These are phyloP conservation scores for Hypsizygus marmoreus DNA, from an alignment of 768 basidiomycete species.

Conservation along the genomic window DNA sequence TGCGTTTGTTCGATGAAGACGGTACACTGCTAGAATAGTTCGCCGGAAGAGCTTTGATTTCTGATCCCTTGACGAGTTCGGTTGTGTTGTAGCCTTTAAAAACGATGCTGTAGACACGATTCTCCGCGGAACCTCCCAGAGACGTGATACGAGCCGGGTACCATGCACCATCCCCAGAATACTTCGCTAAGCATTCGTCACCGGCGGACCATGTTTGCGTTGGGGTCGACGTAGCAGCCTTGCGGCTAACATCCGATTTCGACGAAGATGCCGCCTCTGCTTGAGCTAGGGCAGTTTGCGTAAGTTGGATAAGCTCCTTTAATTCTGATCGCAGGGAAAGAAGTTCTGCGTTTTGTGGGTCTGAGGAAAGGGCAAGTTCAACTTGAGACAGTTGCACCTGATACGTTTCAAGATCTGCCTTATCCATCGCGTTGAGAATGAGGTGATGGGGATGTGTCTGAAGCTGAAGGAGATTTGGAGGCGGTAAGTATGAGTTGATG, in stretches of 20 bases:
- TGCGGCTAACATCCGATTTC: conserved; percentile 59
- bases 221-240: conserved; percentile 50
- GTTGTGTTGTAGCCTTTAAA: conserved; percentile 94
- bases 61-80: conserved; percentile 73
- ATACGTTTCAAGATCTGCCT: conserved; percentile 84
- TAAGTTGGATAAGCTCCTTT: conserved; percentile 80
- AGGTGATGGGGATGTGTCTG: background rate
- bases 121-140: conserved; percentile 78
- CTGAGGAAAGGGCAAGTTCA: conserved; percentile 72
- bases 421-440: conserved; percentile 45
- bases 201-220: conserved; percentile 72
- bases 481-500: too few species aligned
- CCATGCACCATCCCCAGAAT: conserved; percentile 81
- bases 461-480: too few species aligned
- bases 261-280: conserved; percentile 63
- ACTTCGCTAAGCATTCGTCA: conserved; percentile 85
- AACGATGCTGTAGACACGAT: conserved; percentile 84
- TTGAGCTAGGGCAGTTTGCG: conserved; percentile 71
- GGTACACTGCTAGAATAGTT: conserved; percentile 49
- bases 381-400: conserved; percentile 91
- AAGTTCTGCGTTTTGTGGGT: conserved; percentile 76
- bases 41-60: conserved; percentile 69
- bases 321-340: conserved; percentile 74
- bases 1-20: conserved; percentile 66
- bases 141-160: conserved; percentile 89